These are phyloP conservation scores for Castanospermum australe DNA, from an alignment of 306 rosid genomes.

Conservation along the genomic window DNA sequence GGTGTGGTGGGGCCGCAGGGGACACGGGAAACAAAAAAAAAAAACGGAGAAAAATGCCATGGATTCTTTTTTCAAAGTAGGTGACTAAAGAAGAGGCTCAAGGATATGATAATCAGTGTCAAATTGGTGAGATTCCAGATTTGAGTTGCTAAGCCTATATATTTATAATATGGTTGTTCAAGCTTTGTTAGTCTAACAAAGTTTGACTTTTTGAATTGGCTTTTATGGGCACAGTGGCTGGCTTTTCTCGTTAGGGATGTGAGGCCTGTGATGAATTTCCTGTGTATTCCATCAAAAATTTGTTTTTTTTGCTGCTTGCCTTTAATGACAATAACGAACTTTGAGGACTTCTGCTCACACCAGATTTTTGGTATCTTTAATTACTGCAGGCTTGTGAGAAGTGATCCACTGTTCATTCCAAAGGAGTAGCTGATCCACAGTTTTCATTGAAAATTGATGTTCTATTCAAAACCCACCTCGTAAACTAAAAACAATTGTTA, in stretches of 20 bases:
- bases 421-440: conserved; percentile 33
- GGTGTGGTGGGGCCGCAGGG: conserved; percentile 34
- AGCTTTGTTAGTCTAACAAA: conserved; percentile 39
- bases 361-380: conserved; percentile 29
- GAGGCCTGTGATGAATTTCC: not conserved
- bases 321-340: conserved; percentile 32
- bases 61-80: conserved; percentile 44
- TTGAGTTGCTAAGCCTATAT: conserved; percentile 12
- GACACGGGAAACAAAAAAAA: conserved; percentile 25
- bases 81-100: conserved; percentile 42
- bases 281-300: not conserved
- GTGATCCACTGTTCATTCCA: conserved; percentile 33
- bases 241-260: conserved; percentile 26
- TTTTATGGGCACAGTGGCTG: conserved; percentile 22
- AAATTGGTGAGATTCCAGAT: conserved; percentile 31
- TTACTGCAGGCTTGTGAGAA: conserved; percentile 25
- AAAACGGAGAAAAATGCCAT: conserved; percentile 32
- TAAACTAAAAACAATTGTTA: not conserved
- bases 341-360: conserved; percentile 35
- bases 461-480: conserved; percentile 1
- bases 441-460: conserved; percentile 31
- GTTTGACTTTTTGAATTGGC: conserved; percentile 53
- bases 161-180: not conserved
- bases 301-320: conserved; percentile 13
- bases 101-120: conserved; percentile 37